phyloP scores from a whole-genome alignment of 805 yeast species.

The Tetrapisispora fleetii region DNA sequence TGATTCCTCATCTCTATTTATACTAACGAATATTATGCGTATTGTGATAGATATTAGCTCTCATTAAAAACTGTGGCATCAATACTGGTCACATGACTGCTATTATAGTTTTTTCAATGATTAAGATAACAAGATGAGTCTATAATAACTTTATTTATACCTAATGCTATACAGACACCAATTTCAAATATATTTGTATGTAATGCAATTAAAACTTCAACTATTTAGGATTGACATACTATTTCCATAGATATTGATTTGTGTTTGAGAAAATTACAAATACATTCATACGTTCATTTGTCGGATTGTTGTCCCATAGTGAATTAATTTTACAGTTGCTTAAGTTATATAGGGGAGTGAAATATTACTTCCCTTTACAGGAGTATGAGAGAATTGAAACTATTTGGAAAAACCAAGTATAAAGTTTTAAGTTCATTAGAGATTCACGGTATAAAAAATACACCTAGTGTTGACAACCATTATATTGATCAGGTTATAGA shows the following conservation, averaged over 20 bases:
- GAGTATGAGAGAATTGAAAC: constrained; percentile 15
- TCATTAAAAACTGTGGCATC: not conserved
- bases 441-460: not conserved
- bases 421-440: constrained; percentile 26
- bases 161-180: too few species aligned
- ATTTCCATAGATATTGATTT: too few species aligned
- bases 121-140: not conserved
- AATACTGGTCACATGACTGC: not conserved
- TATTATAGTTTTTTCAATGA: not conserved
- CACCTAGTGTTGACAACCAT: not conserved
- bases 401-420: constrained; percentile 25
- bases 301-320: not conserved
- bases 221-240: too few species aligned
- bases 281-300: not conserved
- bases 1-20: too few species aligned
- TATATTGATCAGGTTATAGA: not conserved
- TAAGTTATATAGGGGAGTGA: not conserved
- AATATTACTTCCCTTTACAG: not conserved
- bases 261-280: not conserved
- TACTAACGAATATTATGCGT: not conserved
- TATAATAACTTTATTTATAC: too few species aligned
- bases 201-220: too few species aligned
- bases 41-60: not conserved
- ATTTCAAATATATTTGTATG: too few species aligned
- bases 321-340: not conserved